phyloP scores from a whole-genome alignment of 2,329 filamentous ascomycete genomes.

The Blumeria graminis region DNA sequence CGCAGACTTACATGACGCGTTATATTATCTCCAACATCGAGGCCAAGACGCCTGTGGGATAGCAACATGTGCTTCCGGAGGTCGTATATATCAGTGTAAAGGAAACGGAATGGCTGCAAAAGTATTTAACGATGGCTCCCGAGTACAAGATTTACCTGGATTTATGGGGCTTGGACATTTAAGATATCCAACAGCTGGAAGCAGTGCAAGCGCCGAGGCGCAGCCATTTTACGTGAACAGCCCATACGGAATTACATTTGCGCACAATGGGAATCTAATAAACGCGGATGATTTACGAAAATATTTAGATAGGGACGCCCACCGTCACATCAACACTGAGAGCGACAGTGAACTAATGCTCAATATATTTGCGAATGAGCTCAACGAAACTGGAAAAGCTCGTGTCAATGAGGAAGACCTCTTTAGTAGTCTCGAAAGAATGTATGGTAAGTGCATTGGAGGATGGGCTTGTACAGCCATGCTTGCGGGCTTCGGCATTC shows the following conservation, averaged over 20 bases:
- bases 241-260: slow-evolving; percentile 59
- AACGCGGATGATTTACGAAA: slow-evolving; percentile 42
- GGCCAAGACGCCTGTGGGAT: slow-evolving; percentile 82
- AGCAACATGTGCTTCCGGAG: slow-evolving; percentile 47
- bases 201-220: slow-evolving; percentile 59
- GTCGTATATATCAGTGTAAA: slow-evolving; percentile 72
- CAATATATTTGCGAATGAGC: slow-evolving; percentile 66
- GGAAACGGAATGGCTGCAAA: slow-evolving; percentile 69
- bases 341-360: slow-evolving; percentile 72
- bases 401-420: slow-evolving; percentile 58
- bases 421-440: slow-evolving; percentile 44
- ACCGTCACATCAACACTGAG: slow-evolving; percentile 42
- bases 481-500: slow-evolving; percentile 57
- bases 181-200: slow-evolving; percentile 75
- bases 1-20: slow-evolving; percentile 42
- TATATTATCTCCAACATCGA: slow-evolving; percentile 48
- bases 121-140: slow-evolving; percentile 60
- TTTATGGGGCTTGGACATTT: slow-evolving; percentile 74
- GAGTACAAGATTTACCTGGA: slow-evolving; percentile 51
- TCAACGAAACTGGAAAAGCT: slow-evolving; percentile 58
- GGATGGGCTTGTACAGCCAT: slow-evolving; percentile 63
- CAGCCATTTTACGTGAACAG: slow-evolving; percentile 86
- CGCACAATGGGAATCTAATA: slow-evolving; percentile 77
- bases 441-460: slow-evolving; percentile 50
- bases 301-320: slow-evolving; percentile 20